Percentiles rank a stretch among this genome's conserved stretches.
Conservation (phyloP, 306 rosid species). For the Fragaria ananassa region DNA sequence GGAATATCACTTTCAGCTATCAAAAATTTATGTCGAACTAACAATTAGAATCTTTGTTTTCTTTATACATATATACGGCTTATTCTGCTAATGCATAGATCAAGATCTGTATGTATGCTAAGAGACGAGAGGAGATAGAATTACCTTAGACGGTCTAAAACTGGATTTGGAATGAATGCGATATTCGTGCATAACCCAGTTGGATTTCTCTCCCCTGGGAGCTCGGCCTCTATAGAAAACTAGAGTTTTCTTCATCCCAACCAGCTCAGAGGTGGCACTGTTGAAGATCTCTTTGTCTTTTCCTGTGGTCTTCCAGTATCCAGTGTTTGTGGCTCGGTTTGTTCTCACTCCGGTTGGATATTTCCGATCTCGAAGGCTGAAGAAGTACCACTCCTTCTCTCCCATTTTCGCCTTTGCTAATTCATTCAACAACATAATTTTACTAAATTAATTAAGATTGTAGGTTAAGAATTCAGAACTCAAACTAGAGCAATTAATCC, state of each 20-base stretch:
- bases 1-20: not conserved
- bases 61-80: not conserved
- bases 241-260: slow-evolving; percentile 93
- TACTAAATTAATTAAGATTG: not conserved
- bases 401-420: slow-evolving; percentile 95
- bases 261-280: slow-evolving; percentile 54
- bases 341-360: slow-evolving; percentile 94
- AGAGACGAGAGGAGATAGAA: not conserved
- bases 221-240: slow-evolving; percentile 97
- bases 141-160: slow-evolving; percentile 64
- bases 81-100: not conserved
- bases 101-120: not conserved
- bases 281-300: slow-evolving; percentile 82
- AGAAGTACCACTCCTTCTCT: slow-evolving; percentile 91
- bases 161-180: slow-evolving; percentile 68
- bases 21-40: not conserved
- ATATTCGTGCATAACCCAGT: slow-evolving; percentile 98
- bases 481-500: not conserved
- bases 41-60: not conserved
- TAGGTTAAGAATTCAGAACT: not conserved
- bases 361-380: slow-evolving; percentile 83
- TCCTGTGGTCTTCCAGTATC: slow-evolving; percentile 96
- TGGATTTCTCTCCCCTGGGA: slow-evolving; percentile 86
- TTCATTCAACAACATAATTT: not conserved
- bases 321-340: slow-evolving; percentile 82